These are phyloP conservation scores for Ramularia collo-cygni DNA, from an alignment of 2,329 filamentous ascomycete species.

Conservation along the genomic window DNA sequence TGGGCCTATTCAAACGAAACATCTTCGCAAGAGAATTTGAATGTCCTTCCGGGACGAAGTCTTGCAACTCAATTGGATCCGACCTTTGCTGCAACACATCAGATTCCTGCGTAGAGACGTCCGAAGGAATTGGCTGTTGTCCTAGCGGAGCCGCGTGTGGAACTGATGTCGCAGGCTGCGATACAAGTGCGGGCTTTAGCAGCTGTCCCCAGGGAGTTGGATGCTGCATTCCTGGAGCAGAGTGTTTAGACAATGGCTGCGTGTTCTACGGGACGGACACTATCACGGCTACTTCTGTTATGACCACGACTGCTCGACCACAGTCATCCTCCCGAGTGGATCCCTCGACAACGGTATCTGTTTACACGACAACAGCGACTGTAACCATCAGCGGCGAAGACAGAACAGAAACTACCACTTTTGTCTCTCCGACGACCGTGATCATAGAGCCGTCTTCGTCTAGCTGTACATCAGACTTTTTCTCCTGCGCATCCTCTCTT, in stretches of 20 bases:
- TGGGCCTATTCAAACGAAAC: constrained; percentile 24
- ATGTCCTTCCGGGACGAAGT: constrained; percentile 60
- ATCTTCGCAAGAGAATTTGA: constrained; percentile 50
- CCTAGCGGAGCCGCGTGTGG: constrained; percentile 57
- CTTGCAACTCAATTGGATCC: constrained; percentile 58
- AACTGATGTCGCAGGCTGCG: constrained; percentile 56
- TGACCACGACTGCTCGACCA: constrained; percentile 11
- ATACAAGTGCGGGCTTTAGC: constrained; percentile 50
- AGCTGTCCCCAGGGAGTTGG: constrained; percentile 65
- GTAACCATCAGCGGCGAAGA: constrained; percentile 21
- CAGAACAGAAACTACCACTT: constrained; percentile 24
- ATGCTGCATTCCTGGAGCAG: constrained; percentile 67
- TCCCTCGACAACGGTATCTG: constrained; percentile 8
- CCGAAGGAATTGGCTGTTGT: constrained; percentile 70
- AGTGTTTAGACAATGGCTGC: constrained; percentile 66
- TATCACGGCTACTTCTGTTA: constrained; percentile 21
- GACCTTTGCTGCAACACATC: constrained; percentile 66
- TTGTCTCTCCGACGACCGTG: constrained; percentile 24
- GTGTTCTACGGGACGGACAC: constrained; percentile 35
- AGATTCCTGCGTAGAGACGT: constrained; percentile 55
- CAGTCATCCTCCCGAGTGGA: too few relatives aligned
- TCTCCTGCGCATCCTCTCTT: constrained; percentile 40
- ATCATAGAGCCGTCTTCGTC: constrained; percentile 21
- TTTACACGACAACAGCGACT: constrained; percentile 24
- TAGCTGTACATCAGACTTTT: constrained; percentile 39